Percentiles rank a stretch among this genome's conserved stretches.
Evolutionary conservation across 2,329 filamentous ascomycete genomes (phyloP).

Genomic region (Diaporthe capsici): DNA sequence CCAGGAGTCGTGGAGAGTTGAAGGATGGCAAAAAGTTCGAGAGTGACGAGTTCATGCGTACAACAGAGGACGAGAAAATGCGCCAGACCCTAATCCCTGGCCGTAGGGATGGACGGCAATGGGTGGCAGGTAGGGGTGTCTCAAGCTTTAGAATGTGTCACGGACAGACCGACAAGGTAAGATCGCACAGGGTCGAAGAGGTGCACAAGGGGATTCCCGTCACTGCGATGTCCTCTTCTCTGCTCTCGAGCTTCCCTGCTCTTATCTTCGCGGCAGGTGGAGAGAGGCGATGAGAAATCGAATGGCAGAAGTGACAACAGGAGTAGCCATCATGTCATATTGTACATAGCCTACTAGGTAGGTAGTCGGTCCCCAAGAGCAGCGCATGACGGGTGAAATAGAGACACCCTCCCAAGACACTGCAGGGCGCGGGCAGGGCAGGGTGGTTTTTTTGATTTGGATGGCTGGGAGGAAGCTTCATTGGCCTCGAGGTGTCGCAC

Average conservation of each 20-base stretch:
- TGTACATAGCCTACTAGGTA: too few species aligned
- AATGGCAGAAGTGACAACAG: background rate
- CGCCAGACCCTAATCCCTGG: slow-evolving; percentile 36
- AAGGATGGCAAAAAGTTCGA: slow-evolving; percentile 15
- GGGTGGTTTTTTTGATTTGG: slow-evolving; percentile 22
- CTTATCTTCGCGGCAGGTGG: background rate
- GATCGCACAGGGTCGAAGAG: background rate
- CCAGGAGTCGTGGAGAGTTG: background rate
- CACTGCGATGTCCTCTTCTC: background rate
- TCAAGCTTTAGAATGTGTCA: background rate
- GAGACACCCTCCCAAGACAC: slow-evolving; percentile 10
- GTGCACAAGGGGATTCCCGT: background rate
- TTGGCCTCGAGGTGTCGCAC: slow-evolving; percentile 20
- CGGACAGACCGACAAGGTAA: slow-evolving; percentile 12
- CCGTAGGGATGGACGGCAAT: slow-evolving; percentile 25
- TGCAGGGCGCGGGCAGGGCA: slow-evolving; percentile 24
- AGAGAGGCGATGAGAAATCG: background rate
- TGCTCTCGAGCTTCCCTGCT: background rate
- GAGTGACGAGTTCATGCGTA: slow-evolving; percentile 33
- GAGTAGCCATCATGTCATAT: slow-evolving; percentile 9
- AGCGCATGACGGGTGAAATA: slow-evolving; percentile 27
- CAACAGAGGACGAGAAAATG: slow-evolving; percentile 24
- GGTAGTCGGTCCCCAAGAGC: background rate
- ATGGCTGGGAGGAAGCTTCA: slow-evolving; percentile 31
- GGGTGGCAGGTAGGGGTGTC: slow-evolving; percentile 24